These are phyloP conservation scores for Quercus berberidifolia DNA, from an alignment of 306 rosid genomes.

Conservation along the genomic window DNA sequence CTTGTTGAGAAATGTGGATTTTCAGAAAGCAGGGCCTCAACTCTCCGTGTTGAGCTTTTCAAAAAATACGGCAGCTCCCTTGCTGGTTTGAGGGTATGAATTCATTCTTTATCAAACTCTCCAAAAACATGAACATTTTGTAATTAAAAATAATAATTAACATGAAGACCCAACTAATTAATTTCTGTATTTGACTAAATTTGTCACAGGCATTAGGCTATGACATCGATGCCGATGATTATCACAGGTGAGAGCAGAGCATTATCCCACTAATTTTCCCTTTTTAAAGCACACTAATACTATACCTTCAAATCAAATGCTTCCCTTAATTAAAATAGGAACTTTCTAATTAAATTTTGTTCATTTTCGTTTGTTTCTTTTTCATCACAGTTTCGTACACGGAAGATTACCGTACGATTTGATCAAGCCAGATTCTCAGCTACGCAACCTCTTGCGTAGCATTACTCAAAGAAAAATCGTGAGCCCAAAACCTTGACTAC, in stretches of 20 bases:
- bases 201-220: conserved; percentile 60
- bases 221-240: conserved; percentile 68
- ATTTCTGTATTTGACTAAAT: neutral
- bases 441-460: conserved; percentile 52
- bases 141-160: too few relatives aligned
- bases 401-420: conserved; percentile 80
- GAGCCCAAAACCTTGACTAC: neutral
- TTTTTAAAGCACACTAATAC: neutral
- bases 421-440: conserved; percentile 59
- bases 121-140: neutral
- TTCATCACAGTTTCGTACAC: conserved; percentile 67
- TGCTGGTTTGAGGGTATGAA: conserved; percentile 69
- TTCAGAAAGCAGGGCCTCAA: conserved; percentile 46
- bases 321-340: neutral
- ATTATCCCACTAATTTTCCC: neutral
- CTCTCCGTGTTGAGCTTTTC: conserved; percentile 72
- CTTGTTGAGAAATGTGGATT: conserved; percentile 70
- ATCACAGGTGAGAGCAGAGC: conserved; percentile 50
- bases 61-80: conserved; percentile 88
- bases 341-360: neutral
- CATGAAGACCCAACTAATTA: too few relatives aligned
- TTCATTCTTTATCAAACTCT: neutral
- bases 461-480: conserved; percentile 73
- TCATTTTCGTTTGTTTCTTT: neutral
- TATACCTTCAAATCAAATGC: neutral